phyloP scores from a whole-genome alignment of 495 filamentous ascomycete genomes.

The Ramalina intermedia region DNA sequence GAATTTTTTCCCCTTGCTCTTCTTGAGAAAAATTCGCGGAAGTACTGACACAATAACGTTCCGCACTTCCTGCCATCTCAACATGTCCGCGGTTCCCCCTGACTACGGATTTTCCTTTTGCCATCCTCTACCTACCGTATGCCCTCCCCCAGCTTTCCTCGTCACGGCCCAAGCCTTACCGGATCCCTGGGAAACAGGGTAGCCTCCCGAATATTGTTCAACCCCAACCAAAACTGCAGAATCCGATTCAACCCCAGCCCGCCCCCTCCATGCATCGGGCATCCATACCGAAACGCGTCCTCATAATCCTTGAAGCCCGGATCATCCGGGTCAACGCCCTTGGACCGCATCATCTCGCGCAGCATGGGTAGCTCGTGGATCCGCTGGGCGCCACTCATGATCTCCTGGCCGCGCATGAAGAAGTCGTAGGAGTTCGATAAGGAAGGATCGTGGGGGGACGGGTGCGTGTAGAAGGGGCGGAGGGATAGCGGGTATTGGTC shows the following conservation, averaged over 20 bases:
- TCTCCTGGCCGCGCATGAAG: conserved; percentile 88
- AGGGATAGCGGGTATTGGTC: conserved; percentile 81
- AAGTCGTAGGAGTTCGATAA: conserved; percentile 83
- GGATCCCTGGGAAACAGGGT: conserved; percentile 74
- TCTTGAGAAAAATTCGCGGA: too few relatives aligned
- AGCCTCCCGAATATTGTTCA: conserved; percentile 69
- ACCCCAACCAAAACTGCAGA: conserved; percentile 71
- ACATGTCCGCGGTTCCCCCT: too few relatives aligned
- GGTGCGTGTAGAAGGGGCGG: conserved; percentile 83
- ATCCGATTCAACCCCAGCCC: conserved; percentile 81
- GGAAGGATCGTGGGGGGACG: conserved; percentile 48
- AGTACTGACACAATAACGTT: too few relatives aligned
- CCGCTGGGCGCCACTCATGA: conserved; percentile 77
- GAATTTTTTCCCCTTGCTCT: too few relatives aligned
- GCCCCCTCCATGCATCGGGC: conserved; percentile 71
- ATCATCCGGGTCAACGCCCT: conserved; percentile 59
- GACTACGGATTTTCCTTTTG: too few relatives aligned
- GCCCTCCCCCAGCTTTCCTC: background rate
- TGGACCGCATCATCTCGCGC: conserved; percentile 48
- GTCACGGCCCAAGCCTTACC: conserved; percentile 60
- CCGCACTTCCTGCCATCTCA: too few relatives aligned
- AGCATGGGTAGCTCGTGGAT: conserved; percentile 61
- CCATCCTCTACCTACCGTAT: too few relatives aligned
- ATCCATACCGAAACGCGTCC: conserved; percentile 63
- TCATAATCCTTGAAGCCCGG: conserved; percentile 75